Evolutionary conservation across 768 basidiomycete genomes (phyloP).

Genomic region (Tremella mesenterica): DNA sequence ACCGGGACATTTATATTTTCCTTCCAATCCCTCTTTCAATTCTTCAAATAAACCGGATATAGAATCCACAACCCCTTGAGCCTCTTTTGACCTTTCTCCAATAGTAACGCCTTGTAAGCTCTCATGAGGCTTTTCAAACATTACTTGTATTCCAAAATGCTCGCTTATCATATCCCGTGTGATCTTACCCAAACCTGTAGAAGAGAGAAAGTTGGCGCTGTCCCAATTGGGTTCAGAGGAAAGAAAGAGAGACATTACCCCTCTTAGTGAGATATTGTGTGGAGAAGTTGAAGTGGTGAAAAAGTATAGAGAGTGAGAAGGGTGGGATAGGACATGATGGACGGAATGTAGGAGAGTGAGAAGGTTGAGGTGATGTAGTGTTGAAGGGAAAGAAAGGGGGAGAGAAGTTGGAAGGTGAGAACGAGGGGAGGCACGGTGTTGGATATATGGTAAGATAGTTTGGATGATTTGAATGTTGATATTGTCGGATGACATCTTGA

Average conservation of each 20-base stretch:
- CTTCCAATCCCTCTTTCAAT: background rate
- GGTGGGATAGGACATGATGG: slow-evolving; percentile 1
- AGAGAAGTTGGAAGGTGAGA: slow-evolving; percentile 19
- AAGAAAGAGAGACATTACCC: slow-evolving; percentile 16
- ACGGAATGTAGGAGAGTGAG: slow-evolving; percentile 17
- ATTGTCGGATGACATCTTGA: no score
- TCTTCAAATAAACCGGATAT: background rate
- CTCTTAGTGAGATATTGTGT: slow-evolving; percentile 13
- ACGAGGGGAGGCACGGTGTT: background rate
- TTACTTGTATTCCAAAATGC: slow-evolving; percentile 16
- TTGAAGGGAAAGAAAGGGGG: slow-evolving; percentile 19
- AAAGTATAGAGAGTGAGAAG: slow-evolving; percentile 12
- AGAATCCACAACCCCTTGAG: background rate
- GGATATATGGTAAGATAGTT: background rate
- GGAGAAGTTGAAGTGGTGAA: background rate
- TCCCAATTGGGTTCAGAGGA: slow-evolving; percentile 16
- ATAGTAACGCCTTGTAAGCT: slow-evolving; percentile 13
- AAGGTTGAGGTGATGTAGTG: slow-evolving; percentile 17
- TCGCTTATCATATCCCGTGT: slow-evolving; percentile 4
- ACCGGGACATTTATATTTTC: background rate
- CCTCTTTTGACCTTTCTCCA: slow-evolving; percentile 8
- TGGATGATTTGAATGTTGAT: no score
- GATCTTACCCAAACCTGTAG: slow-evolving; percentile 7
- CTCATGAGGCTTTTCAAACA: slow-evolving; percentile 19
- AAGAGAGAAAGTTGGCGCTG: slow-evolving; percentile 11